Percentiles rank a stretch among this genome's conserved stretches.
Conservation (phyloP, 2,329 filamentous ascomycete genomes). For the Sclerotiophoma versabilis region DNA sequence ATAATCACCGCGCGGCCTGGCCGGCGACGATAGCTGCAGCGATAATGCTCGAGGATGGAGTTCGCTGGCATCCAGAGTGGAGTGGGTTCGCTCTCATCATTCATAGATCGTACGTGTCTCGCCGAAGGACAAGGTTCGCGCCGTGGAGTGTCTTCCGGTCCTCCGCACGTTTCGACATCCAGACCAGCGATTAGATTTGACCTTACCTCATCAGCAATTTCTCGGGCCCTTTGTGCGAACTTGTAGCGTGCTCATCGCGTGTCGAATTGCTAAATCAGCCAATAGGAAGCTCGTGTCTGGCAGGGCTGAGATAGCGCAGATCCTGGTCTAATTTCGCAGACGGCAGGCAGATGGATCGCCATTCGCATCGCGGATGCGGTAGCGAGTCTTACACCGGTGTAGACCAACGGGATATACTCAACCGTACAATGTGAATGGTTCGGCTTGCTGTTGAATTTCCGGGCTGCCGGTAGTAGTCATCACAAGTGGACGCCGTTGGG, state of each 20-base stretch:
- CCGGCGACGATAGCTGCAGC: not conserved
- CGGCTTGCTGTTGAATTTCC: not conserved
- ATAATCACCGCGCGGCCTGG: not conserved
- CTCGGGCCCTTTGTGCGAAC: conserved; percentile 13
- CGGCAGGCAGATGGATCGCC: conserved; percentile 24
- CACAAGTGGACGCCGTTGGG: not conserved
- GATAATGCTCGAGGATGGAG: conserved; percentile 1
- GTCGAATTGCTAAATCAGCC: not conserved
- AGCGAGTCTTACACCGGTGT: conserved; percentile 1
- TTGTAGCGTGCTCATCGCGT: conserved; percentile 21
- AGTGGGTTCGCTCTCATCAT: not conserved
- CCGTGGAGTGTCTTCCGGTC: not conserved
- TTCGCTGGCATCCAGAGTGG: not conserved
- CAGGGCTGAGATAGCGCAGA: conserved; percentile 29
- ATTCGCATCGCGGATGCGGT: conserved; percentile 10
- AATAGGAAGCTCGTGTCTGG: conserved; percentile 2
- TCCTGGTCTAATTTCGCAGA: conserved; percentile 32
- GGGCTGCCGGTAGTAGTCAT: not conserved
- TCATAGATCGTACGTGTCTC: not conserved
- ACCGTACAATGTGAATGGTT: not conserved
- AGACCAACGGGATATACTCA: conserved; percentile 10
- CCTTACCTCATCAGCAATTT: conserved; percentile 17
- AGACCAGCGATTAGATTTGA: conserved; percentile 11
- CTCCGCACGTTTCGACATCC: conserved; percentile 11
- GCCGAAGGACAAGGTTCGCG: conserved; percentile 7